These are phyloP conservation scores for Peltaster fructicola DNA, from an alignment of 2,329 filamentous ascomycete genomes.

Conservation along the genomic window DNA sequence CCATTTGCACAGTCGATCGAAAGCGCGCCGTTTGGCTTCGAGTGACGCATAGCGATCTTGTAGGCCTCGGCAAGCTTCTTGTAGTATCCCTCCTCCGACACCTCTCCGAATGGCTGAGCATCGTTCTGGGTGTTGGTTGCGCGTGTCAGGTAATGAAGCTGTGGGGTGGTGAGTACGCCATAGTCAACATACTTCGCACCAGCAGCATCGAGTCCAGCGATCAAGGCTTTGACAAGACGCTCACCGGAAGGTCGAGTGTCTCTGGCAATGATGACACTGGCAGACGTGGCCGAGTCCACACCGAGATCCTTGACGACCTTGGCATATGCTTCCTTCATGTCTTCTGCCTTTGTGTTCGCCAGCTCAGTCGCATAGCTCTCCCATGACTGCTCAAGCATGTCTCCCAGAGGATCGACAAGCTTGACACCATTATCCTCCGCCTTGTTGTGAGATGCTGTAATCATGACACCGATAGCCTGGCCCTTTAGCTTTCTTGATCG, in stretches of 20 bases:
- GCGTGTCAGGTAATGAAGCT: slow-evolving; percentile 89
- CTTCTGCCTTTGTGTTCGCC: slow-evolving; percentile 67
- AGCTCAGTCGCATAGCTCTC: slow-evolving; percentile 75
- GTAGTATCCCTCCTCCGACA: slow-evolving; percentile 86
- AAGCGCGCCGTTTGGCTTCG: slow-evolving; percentile 54
- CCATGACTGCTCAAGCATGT: slow-evolving; percentile 92
- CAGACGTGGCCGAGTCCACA: slow-evolving; percentile 46
- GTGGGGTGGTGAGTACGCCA: slow-evolving; percentile 88
- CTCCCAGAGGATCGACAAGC: slow-evolving; percentile 91
- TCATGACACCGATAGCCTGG: slow-evolving; percentile 90
- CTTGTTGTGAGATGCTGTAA: slow-evolving; percentile 86
- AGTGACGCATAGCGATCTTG: slow-evolving; percentile 60
- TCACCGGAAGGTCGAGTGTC: slow-evolving; percentile 89
- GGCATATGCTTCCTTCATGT: slow-evolving; percentile 59
- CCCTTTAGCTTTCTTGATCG: slow-evolving; percentile 79
- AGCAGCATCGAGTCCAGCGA: slow-evolving; percentile 61
- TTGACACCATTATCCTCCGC: slow-evolving; percentile 84
- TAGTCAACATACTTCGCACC: slow-evolving; percentile 62
- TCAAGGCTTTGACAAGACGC: slow-evolving; percentile 60
- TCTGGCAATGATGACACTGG: slow-evolving; percentile 72
- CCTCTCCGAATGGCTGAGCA: slow-evolving; percentile 69
- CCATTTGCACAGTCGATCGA: slow-evolving; percentile 94
- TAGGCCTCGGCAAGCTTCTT: slow-evolving; percentile 79
- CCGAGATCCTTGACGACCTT: slow-evolving; percentile 57
- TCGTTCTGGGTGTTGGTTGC: slow-evolving; percentile 87